These are phyloP conservation scores for Zasmidium cellare DNA, from an alignment of 2,329 filamentous ascomycete genomes.

Conservation along the genomic window DNA sequence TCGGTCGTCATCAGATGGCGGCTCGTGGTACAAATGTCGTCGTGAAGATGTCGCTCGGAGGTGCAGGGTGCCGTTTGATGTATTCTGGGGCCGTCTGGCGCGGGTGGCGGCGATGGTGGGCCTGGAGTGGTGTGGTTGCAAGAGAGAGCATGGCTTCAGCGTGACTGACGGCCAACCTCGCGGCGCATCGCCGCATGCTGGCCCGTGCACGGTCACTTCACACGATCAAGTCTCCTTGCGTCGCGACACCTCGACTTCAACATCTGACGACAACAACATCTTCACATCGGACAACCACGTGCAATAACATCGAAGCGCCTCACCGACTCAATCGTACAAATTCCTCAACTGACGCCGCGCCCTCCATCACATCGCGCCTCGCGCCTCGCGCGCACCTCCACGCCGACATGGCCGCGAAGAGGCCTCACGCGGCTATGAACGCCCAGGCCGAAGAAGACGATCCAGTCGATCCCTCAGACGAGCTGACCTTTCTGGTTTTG, in stretches of 20 bases:
- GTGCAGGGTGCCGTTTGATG: not conserved
- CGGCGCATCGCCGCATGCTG: not conserved
- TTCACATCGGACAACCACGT: not conserved
- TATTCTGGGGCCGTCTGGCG: conserved; percentile 3
- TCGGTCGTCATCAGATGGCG: not conserved
- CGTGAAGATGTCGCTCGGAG: not conserved
- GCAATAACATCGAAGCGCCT: no score
- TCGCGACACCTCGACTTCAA: not conserved
- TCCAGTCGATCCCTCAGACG: conserved; percentile 87
- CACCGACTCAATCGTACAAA: no score
- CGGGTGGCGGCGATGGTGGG: conserved; percentile 1
- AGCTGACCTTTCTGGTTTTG: conserved; percentile 89
- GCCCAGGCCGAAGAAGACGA: conserved; percentile 73
- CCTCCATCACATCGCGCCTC: not conserved
- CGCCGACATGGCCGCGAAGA: conserved; percentile 80
- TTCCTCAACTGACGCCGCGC: not conserved
- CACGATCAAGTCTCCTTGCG: not conserved
- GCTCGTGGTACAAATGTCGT: not conserved
- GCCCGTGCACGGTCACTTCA: no score
- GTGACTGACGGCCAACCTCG: not conserved
- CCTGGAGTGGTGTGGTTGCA: not conserved
- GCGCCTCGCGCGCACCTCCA: conserved; percentile 15
- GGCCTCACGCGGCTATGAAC: conserved; percentile 63
- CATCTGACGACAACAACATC: not conserved
- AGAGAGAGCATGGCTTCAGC: not conserved